phyloP scores from a whole-genome alignment of 169 alveolate genomes.

The Besnoitia besnoiti region DNA sequence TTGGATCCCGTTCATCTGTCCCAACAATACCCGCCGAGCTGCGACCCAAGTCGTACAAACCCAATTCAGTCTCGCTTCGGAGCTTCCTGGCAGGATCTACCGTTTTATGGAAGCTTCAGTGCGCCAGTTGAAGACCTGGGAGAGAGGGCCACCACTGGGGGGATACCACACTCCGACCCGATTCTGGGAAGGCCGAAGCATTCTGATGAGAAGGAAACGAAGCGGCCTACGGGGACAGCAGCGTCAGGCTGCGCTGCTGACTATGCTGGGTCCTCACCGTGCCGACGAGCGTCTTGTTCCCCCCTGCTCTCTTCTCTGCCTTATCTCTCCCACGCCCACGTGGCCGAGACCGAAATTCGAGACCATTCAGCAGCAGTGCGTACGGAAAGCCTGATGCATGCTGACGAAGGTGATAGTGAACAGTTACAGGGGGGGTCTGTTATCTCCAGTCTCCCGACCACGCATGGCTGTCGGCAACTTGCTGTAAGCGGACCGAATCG shows the following conservation, averaged over 20 bases:
- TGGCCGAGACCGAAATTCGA: neutral
- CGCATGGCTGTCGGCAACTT: neutral
- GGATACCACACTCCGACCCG: neutral
- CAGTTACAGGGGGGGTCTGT: neutral
- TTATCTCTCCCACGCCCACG: neutral
- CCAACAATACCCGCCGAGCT: too few species aligned
- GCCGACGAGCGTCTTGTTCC: neutral
- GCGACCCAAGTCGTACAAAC: too few species aligned
- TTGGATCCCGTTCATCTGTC: too few species aligned
- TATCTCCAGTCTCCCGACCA: neutral
- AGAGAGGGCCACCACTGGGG: neutral
- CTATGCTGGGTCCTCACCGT: neutral
- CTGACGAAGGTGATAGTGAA: neutral
- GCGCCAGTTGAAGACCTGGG: neutral
- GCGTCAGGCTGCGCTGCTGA: neutral
- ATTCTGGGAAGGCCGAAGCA: neutral
- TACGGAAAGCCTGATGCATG: neutral
- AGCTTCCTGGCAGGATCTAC: neutral
- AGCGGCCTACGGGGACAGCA: neutral
- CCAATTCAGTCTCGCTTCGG: too few species aligned
- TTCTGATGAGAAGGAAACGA: neutral
- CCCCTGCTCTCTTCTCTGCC: neutral
- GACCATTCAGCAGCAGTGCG: neutral
- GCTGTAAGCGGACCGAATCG: neutral
- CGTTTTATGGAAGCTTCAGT: slow-evolving; percentile 22